Evolutionary conservation across 305 asterid species (phyloP).

Genomic region (Fraxinus nigra): DNA sequence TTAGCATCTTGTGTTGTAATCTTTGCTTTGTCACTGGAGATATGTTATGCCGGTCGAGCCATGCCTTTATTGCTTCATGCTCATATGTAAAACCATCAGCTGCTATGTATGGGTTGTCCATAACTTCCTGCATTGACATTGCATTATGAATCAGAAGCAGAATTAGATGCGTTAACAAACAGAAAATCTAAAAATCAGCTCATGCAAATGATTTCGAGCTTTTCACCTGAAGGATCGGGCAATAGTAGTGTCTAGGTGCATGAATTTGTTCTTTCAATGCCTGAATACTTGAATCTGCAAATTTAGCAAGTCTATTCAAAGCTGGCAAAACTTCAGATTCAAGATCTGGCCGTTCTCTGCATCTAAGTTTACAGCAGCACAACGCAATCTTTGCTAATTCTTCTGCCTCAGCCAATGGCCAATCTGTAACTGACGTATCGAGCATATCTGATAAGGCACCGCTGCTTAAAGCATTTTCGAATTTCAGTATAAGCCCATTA

Average conservation of each 20-base stretch:
- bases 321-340: constrained; percentile 70
- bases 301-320: constrained; percentile 58
- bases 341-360: constrained; percentile 94
- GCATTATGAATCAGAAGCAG: constrained; percentile 10
- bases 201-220: neutral
- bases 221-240: constrained; percentile 82
- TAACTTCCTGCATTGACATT: constrained; percentile 61
- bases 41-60: constrained; percentile 54
- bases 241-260: constrained; percentile 66
- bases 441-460: constrained; percentile 48
- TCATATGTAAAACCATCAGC: constrained; percentile 95
- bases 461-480: constrained; percentile 58
- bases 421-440: constrained; percentile 60
- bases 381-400: constrained; percentile 66
- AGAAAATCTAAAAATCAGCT: neutral
- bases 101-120: constrained; percentile 80
- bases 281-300: constrained; percentile 43
- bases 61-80: constrained; percentile 61
- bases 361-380: constrained; percentile 67
- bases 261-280: constrained; percentile 27
- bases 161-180: constrained; percentile 20
- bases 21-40: constrained; percentile 73
- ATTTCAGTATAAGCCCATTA: constrained; percentile 54
- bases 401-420: constrained; percentile 72
- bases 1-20: constrained; percentile 51